Conservation (phyloP, 495 filamentous ascomycete genomes). For the Choiromyces venosus region DNA sequence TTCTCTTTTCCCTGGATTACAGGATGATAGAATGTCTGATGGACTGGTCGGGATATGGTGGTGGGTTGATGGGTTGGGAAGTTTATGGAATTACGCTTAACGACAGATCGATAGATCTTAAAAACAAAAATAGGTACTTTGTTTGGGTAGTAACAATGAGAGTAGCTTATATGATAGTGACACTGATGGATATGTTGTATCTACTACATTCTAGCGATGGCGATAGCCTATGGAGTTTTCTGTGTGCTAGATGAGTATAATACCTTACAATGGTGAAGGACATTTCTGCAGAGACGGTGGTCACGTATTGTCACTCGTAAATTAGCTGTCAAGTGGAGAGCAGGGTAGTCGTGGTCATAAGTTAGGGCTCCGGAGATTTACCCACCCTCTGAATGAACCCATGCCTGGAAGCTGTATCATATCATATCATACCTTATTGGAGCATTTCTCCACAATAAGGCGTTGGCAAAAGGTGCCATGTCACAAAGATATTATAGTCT, state of each 20-base stretch:
- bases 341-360: not conserved
- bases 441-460: not conserved
- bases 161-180: not conserved
- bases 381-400: not conserved
- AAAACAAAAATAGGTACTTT: not conserved
- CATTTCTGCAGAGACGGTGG: not conserved
- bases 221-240: not conserved
- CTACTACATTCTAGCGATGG: not conserved
- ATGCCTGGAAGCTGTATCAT: too few relatives aligned
- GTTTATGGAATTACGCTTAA: not conserved
- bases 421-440: not conserved
- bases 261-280: too few relatives aligned
- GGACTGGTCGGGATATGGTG: constrained; percentile 1
- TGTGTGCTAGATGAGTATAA: not conserved
- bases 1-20: constrained; percentile 29
- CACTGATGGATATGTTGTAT: not conserved
- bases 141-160: not conserved
- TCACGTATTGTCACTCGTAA: not conserved
- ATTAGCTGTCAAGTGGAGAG: not conserved
- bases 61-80: not conserved
- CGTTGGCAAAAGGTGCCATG: not conserved
- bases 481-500: too few relatives aligned
- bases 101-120: not conserved
- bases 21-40: constrained; percentile 24
- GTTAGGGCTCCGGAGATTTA: not conserved